These are phyloP conservation scores for Vigna angularis DNA, from an alignment of 306 rosid genomes.

Conservation along the genomic window DNA sequence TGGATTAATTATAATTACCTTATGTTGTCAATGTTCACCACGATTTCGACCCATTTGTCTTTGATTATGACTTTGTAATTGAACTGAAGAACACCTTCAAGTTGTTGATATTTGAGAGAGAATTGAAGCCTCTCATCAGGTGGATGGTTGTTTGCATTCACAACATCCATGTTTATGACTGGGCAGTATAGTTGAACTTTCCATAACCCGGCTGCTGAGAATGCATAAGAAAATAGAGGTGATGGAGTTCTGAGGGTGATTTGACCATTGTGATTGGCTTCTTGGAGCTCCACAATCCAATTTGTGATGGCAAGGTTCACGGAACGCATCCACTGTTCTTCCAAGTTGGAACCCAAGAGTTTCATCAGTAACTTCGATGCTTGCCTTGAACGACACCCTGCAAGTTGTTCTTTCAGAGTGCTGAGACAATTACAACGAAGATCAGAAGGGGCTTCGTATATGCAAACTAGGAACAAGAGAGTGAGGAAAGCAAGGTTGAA, in stretches of 20 bases:
- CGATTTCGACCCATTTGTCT: constrained; percentile 77
- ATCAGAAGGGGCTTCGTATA: constrained; percentile 78
- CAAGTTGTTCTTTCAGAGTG: constrained; percentile 54
- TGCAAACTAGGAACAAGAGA: constrained; percentile 73
- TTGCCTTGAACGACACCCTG: constrained; percentile 54
- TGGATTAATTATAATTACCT: constrained; percentile 53
- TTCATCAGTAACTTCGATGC: constrained; percentile 70
- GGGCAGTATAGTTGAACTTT: constrained; percentile 91
- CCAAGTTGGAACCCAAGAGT: constrained; percentile 77
- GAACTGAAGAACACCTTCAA: constrained; percentile 93
- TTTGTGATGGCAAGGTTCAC: constrained; percentile 86
- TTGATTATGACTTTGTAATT: constrained; percentile 61
- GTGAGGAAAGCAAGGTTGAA: constrained; percentile 77
- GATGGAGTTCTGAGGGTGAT: constrained; percentile 64
- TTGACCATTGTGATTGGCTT: constrained; percentile 15
- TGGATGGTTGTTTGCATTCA: constrained; percentile 53
- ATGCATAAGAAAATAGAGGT: constrained; percentile 73
- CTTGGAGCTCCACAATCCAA: constrained; percentile 71
- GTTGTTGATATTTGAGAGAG: constrained; percentile 83
- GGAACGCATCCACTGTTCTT: constrained; percentile 95
- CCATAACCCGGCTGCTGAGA: constrained; percentile 75
- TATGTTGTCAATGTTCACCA: constrained; percentile 79
- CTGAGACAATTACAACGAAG: constrained; percentile 66
- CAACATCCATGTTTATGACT: constrained; percentile 72
- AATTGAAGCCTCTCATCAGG: constrained; percentile 79